phyloP scores from a whole-genome alignment of 257 asterid species.

The Ligustrum vulgare region DNA sequence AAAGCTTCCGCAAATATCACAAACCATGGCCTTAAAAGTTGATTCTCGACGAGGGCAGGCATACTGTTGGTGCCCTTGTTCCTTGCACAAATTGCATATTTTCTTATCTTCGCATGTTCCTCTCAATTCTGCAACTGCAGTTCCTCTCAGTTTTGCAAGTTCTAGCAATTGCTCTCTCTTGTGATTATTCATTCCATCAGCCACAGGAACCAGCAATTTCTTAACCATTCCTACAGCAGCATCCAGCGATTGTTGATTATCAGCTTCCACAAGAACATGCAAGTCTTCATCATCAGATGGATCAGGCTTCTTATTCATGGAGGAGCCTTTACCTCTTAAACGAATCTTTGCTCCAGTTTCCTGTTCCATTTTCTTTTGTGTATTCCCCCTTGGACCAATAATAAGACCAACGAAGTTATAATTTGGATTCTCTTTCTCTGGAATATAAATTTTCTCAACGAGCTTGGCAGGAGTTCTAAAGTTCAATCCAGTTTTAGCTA shows the following conservation, averaged over 20 bases:
- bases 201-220: constrained; percentile 41
- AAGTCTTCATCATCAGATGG: constrained; percentile 27
- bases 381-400: constrained; percentile 49
- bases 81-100: constrained; percentile 34
- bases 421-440: constrained; percentile 32
- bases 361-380: constrained; percentile 47
- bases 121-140: constrained; percentile 30
- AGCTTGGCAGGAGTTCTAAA: constrained; percentile 24
- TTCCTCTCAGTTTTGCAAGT: constrained; percentile 35
- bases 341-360: constrained; percentile 41
- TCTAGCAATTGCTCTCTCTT: constrained; percentile 34
- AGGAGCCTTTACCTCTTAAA: constrained; percentile 37
- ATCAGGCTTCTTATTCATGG: constrained; percentile 24
- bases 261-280: constrained; percentile 40
- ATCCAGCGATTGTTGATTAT: constrained; percentile 25
- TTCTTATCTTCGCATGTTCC: constrained; percentile 31
- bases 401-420: constrained; percentile 44
- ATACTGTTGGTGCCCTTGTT: constrained; percentile 34
- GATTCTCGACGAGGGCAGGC: constrained; percentile 34
- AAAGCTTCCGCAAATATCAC: constrained; percentile 39
- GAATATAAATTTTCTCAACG: constrained; percentile 33
- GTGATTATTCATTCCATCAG: constrained; percentile 31
- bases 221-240: constrained; percentile 41
- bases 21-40: constrained; percentile 31
- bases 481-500: constrained; percentile 20